phyloP scores from a whole-genome alignment of 805 yeast genomes.

The Lachancea kluyveri region DNA sequence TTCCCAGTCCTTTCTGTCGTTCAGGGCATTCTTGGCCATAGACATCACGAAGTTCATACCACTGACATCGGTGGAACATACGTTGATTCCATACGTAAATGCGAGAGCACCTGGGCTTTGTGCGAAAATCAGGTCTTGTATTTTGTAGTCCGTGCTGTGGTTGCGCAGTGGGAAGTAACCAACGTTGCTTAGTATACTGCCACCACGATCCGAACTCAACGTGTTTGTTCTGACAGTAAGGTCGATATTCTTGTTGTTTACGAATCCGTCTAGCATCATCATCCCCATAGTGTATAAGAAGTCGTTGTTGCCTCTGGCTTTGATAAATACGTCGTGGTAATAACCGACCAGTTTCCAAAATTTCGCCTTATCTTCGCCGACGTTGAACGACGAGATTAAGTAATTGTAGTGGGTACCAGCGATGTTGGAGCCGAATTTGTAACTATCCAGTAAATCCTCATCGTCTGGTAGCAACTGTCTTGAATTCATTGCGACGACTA shows the following conservation, averaged over 20 bases:
- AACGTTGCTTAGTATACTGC: conserved; percentile 23
- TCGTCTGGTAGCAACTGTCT: conserved; percentile 16
- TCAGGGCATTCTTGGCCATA: conserved; percentile 14
- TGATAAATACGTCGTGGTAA: conserved; percentile 12
- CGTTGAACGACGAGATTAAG: conserved; percentile 16
- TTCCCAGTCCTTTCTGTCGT: conserved; percentile 8
- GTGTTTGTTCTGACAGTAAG: conserved; percentile 12
- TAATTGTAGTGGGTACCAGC: conserved; percentile 24
- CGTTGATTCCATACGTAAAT: conserved; percentile 17
- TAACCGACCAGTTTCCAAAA: conserved; percentile 19
- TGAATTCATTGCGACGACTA: conserved; percentile 15
- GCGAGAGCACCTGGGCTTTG: conserved; percentile 21
- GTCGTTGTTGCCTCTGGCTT: conserved; percentile 13
- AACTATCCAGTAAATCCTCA: conserved; percentile 9
- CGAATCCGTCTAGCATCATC: conserved; percentile 16
- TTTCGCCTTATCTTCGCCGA: conserved; percentile 8
- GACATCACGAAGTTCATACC: conserved; percentile 20
- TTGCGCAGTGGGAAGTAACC: conserved; percentile 13
- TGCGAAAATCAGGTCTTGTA: conserved; percentile 17
- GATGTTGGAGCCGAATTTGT: conserved; percentile 22
- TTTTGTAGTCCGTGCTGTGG: conserved; percentile 2
- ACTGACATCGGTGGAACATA: conserved; percentile 16
- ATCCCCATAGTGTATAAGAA: conserved; percentile 18
- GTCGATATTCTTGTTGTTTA: conserved; percentile 17
- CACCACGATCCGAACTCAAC: conserved; percentile 16